Evolutionary conservation across 768 basidiomycete genomes (phyloP).

Genomic region (Kwoniella europaea): DNA sequence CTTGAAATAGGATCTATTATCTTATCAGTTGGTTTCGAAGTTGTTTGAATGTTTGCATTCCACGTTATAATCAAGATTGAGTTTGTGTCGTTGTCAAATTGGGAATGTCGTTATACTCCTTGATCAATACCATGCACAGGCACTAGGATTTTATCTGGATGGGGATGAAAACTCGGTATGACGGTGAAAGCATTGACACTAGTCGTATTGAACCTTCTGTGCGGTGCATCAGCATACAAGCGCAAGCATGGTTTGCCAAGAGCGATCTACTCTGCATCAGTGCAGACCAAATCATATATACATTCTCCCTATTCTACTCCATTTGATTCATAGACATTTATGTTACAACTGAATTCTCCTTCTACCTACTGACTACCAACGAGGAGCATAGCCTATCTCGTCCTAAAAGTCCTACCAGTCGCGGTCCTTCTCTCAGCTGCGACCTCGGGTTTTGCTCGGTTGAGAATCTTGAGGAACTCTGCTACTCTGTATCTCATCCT

Average conservation of each 20-base stretch:
- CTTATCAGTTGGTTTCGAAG: constrained; percentile 8
- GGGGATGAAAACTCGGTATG: not conserved
- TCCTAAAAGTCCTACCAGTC: constrained; percentile 58
- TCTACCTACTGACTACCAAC: not conserved
- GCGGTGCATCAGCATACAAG: no score
- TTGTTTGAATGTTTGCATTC: no score
- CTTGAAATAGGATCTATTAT: not conserved
- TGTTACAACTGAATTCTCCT: constrained; percentile 7
- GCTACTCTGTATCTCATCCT: constrained; percentile 91
- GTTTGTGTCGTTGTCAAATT: no score
- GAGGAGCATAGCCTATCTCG: constrained; percentile 20
- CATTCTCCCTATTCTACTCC: constrained; percentile 1
- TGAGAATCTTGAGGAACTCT: constrained; percentile 82
- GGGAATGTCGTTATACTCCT: not conserved
- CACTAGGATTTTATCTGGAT: not conserved
- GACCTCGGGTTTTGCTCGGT: constrained; percentile 91
- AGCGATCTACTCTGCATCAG: not conserved
- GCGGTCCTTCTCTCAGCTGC: constrained; percentile 85
- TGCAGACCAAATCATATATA: constrained; percentile 2
- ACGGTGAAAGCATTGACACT: not conserved
- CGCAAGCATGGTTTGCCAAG: no score
- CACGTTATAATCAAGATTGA: no score
- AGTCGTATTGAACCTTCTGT: not conserved
- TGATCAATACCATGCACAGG: not conserved
- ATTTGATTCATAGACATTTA: constrained; percentile 1